phyloP scores from a whole-genome alignment of 768 basidiomycete species.

The Cyclocybe cylindracea region DNA sequence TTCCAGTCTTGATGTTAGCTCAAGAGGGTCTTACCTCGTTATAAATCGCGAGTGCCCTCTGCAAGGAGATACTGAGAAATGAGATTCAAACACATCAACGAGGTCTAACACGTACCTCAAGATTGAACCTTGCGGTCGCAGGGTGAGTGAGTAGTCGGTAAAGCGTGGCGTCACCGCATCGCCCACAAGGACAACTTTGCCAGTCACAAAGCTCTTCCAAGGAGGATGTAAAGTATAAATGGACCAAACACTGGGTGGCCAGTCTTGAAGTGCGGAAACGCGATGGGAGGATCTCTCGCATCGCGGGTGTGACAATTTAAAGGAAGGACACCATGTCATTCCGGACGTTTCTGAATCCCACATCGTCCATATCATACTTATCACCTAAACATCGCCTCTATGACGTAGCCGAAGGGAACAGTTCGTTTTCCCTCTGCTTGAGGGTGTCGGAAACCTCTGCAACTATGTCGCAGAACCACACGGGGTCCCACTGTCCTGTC shows the following conservation, averaged over 20 bases:
- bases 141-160: constrained; percentile 46
- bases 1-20: constrained; percentile 45
- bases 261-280: too few relatives aligned
- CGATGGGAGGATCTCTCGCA: too few relatives aligned
- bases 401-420: constrained; percentile 9
- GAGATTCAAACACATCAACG: background rate
- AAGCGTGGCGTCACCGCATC: constrained; percentile 63
- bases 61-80: background rate
- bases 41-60: constrained; percentile 52
- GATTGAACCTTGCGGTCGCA: constrained; percentile 34
- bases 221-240: constrained; percentile 51
- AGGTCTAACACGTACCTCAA: constrained; percentile 34
- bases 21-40: constrained; percentile 44
- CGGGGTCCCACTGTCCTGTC: constrained; percentile 41
- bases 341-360: too few relatives aligned
- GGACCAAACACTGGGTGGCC: constrained; percentile 48
- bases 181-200: constrained; percentile 50
- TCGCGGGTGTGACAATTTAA: too few relatives aligned
- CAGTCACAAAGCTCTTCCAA: constrained; percentile 42
- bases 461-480: constrained; percentile 51
- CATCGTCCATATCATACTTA: too few relatives aligned
- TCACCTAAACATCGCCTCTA: background rate
- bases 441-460: constrained; percentile 37
- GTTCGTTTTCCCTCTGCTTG: constrained; percentile 13
- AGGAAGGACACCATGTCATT: too few relatives aligned